Evolutionary conservation across 805 yeast genomes (phyloP).

Genomic region (Suhomyces xylopsoci): DNA sequence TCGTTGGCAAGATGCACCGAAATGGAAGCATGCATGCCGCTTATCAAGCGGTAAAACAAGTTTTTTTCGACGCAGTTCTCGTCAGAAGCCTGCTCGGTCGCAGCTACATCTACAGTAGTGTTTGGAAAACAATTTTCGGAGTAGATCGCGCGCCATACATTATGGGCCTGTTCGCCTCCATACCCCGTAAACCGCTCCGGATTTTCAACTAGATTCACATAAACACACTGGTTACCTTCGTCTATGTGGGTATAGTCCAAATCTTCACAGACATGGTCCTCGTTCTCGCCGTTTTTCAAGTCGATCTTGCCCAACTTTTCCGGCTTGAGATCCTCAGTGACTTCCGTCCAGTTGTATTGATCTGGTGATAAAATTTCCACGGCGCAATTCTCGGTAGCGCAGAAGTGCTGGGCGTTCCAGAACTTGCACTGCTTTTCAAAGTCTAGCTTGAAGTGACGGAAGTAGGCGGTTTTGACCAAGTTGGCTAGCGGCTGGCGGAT

Average conservation of each 20-base stretch:
- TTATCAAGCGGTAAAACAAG: slow-evolving; percentile 78
- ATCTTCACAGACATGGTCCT: slow-evolving; percentile 36
- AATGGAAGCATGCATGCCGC: slow-evolving; percentile 95
- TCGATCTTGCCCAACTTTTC: slow-evolving; percentile 56
- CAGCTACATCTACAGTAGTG: slow-evolving; percentile 6
- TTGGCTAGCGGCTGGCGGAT: slow-evolving; percentile 50
- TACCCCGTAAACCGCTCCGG: slow-evolving; percentile 98
- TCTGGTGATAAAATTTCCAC: slow-evolving; percentile 69
- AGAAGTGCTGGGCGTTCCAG: slow-evolving; percentile 77
- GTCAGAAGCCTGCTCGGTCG: slow-evolving; percentile 30
- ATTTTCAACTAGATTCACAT: slow-evolving; percentile 80
- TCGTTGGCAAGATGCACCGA: slow-evolving; percentile 91
- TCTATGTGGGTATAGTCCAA: slow-evolving; percentile 70
- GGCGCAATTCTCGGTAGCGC: slow-evolving; percentile 86
- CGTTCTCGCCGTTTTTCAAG: slow-evolving; percentile 11
- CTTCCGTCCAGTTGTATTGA: slow-evolving; percentile 65
- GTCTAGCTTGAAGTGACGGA: slow-evolving; percentile 83
- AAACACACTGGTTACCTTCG: slow-evolving; percentile 66
- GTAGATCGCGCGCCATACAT: slow-evolving; percentile 91
- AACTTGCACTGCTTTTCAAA: slow-evolving; percentile 82
- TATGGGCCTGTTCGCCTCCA: slow-evolving; percentile 86
- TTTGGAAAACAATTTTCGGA: slow-evolving; percentile 83
- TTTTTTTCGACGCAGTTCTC: slow-evolving; percentile 73
- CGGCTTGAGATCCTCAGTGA: slow-evolving; percentile 63
- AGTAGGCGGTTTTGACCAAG: slow-evolving; percentile 72